These are phyloP conservation scores for Sambucus nigra DNA, from an alignment of 129 eudicot genomes.

Conservation along the genomic window DNA sequence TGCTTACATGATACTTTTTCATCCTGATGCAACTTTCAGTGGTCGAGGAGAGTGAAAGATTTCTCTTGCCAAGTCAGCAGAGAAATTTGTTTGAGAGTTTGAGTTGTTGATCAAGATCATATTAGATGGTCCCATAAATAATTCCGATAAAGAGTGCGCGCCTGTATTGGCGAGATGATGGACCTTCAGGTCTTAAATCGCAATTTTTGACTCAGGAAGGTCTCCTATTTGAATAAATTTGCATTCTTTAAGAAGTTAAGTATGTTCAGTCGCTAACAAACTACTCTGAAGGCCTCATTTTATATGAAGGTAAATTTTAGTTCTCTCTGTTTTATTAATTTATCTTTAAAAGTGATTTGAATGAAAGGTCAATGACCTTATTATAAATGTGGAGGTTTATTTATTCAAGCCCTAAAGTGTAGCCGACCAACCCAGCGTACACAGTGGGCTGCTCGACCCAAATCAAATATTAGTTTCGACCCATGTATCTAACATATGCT, in stretches of 20 bases:
- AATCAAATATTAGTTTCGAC: too few relatives aligned
- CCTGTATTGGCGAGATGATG: conserved; percentile 11
- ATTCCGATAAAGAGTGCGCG: conserved; percentile 26
- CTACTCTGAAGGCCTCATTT: too few relatives aligned
- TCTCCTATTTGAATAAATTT: conserved; percentile 73
- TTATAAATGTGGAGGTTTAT: too few relatives aligned
- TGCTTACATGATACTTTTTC: conserved; percentile 85
- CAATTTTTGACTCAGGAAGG: conserved; percentile 85
- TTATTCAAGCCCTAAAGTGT: too few relatives aligned
- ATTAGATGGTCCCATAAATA: conserved; percentile 38
- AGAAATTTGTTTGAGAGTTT: conserved; percentile 52
- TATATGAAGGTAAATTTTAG: too few relatives aligned
- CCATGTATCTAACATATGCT: too few relatives aligned
- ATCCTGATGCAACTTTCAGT: conserved; percentile 76
- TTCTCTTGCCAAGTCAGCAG: conserved; percentile 57
- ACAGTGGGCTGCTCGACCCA: too few relatives aligned
- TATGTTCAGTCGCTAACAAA: conserved; percentile 75
- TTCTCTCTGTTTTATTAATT: too few relatives aligned
- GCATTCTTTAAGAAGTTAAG: conserved; percentile 91
- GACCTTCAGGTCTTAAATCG: conserved; percentile 74
- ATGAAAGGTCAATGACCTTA: too few relatives aligned
- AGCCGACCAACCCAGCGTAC: too few relatives aligned
- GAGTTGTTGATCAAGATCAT: conserved; percentile 52
- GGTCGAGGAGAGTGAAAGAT: conserved; percentile 64
- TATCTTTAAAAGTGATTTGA: too few relatives aligned